Evolutionary conservation across 2,329 filamentous ascomycete species (phyloP).

Genomic region (Colletotrichum sp.): DNA sequence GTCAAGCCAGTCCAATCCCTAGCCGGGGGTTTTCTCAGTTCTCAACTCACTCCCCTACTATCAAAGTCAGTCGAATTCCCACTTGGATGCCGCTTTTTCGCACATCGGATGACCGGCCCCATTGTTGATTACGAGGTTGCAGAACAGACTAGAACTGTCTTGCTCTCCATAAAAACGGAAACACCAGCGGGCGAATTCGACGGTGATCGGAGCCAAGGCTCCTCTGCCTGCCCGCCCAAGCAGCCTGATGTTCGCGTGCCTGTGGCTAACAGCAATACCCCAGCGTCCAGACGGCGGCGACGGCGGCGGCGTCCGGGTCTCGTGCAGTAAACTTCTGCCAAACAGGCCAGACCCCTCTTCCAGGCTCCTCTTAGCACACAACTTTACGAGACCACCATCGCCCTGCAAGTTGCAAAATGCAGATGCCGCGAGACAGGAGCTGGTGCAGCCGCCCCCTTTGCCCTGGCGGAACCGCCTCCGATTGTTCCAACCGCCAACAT

Average conservation of each 20-base stretch:
- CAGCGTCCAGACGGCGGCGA: not conserved
- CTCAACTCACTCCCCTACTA: not conserved
- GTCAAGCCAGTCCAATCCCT: not conserved
- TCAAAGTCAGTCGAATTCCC: not conserved
- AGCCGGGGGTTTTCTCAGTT: not conserved
- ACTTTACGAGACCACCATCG: conserved; percentile 15
- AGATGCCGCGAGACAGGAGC: not conserved
- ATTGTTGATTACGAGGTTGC: conserved; percentile 21
- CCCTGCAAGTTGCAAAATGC: not conserved
- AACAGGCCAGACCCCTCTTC: conserved; percentile 1
- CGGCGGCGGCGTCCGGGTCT: not conserved
- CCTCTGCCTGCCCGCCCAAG: not conserved
- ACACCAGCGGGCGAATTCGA: not conserved
- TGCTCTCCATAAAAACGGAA: conserved; percentile 11
- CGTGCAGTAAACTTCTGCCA: not conserved
- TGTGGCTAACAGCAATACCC: not conserved
- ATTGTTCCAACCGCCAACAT: not conserved
- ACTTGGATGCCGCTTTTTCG: conserved; percentile 2
- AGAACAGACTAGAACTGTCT: conserved; percentile 5
- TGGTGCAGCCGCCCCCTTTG: not conserved
- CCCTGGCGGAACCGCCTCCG: not conserved
- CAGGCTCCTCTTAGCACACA: not conserved
- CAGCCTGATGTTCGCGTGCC: not conserved
- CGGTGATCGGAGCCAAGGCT: not conserved
- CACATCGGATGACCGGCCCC: conserved; percentile 11